Evolutionary conservation across 495 filamentous ascomycete genomes (phyloP).

Genomic region (Xylaria palmicola): DNA sequence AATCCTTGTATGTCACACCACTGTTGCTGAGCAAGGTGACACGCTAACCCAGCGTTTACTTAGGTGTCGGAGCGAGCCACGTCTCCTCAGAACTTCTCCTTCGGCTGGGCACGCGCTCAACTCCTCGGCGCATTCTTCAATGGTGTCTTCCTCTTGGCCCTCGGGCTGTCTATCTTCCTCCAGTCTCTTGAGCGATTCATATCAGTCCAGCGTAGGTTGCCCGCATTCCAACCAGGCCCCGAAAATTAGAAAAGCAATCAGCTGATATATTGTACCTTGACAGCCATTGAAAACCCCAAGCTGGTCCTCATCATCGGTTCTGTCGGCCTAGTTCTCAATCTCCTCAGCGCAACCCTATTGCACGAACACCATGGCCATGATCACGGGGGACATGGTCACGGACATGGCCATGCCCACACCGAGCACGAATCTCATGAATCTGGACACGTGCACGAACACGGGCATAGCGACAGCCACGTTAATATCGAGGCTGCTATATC

Average conservation of each 20-base stretch:
- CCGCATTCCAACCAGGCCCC: no score
- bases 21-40: neutral
- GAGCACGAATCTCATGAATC: constrained; percentile 19
- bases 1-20: constrained; percentile 57
- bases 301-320: constrained; percentile 80
- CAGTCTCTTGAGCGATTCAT: constrained; percentile 89
- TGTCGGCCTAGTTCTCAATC: constrained; percentile 76
- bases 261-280: neutral
- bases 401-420: constrained; percentile 34
- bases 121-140: constrained; percentile 93
- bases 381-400: constrained; percentile 30
- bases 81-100: constrained; percentile 42
- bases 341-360: constrained; percentile 76
- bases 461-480: constrained; percentile 48
- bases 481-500: constrained; percentile 61
- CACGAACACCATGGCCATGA: constrained; percentile 57
- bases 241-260: neutral
- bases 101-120: constrained; percentile 87
- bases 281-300: constrained; percentile 67
- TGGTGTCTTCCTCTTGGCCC: constrained; percentile 88
- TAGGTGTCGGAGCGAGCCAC: constrained; percentile 44
- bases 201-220: constrained; percentile 31
- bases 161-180: constrained; percentile 88
- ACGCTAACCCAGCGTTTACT: neutral
- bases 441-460: neutral